These are phyloP conservation scores for Suillus occidentalis DNA, from an alignment of 768 basidiomycete species.

Conservation along the genomic window DNA sequence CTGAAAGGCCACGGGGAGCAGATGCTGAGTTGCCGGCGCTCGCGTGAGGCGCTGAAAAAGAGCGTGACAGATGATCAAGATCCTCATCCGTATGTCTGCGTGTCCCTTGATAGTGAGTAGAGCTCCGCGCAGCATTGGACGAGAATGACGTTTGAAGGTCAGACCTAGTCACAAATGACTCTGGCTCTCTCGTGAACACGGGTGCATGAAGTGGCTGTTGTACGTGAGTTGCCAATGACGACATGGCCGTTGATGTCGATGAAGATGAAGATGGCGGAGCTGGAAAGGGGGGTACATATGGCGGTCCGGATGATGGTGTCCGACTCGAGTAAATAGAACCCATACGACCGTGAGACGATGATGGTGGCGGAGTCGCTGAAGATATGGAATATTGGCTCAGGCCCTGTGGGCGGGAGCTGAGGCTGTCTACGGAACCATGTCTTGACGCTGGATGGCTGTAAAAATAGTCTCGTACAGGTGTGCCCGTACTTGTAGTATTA, in stretches of 20 bases:
- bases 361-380: not conserved
- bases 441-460: constrained; percentile 13
- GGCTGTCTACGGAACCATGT: constrained; percentile 11
- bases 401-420: constrained; percentile 1
- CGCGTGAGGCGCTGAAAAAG: constrained; percentile 21
- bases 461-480: constrained; percentile 25
- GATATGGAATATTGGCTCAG: constrained; percentile 1
- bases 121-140: constrained; percentile 66
- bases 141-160: constrained; percentile 71
- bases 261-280: constrained; percentile 26
- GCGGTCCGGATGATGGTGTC: constrained; percentile 18
- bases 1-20: constrained; percentile 20
- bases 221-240: constrained; percentile 13
- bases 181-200: constrained; percentile 29
- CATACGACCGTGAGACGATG: constrained; percentile 1
- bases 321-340: constrained; percentile 26
- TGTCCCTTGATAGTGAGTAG: constrained; percentile 50
- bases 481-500: constrained; percentile 10
- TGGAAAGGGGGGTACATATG: constrained; percentile 28
- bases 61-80: constrained; percentile 16
- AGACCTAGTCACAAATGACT: constrained; percentile 49
- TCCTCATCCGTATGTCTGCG: constrained; percentile 30
- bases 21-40: constrained; percentile 12
- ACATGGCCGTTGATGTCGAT: constrained; percentile 4
- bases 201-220: constrained; percentile 12